phyloP scores from a whole-genome alignment of 1,139 yeast species.

The Meyerozyma sp. region DNA sequence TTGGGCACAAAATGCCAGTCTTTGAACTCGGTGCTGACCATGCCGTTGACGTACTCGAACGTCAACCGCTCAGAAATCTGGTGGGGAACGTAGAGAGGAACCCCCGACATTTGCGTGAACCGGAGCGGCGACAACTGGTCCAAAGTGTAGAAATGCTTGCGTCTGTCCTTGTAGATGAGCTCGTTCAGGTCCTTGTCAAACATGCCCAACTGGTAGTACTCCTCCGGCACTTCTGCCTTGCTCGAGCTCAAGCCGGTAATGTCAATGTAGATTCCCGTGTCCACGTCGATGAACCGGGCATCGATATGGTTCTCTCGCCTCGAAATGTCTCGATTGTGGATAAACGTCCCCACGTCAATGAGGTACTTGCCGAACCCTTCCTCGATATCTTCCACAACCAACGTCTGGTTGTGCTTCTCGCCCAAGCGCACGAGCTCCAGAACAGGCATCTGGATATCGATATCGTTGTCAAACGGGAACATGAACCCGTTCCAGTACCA shows the following conservation, averaged over 20 bases:
- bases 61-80: conserved; percentile 17
- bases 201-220: conserved; percentile 7
- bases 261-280: conserved; percentile 17
- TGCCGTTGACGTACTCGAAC: conserved; percentile 22
- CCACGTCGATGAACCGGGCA: conserved; percentile 17
- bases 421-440: conserved; percentile 13
- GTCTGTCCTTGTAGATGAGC: conserved; percentile 16
- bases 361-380: conserved; percentile 11
- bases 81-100: conserved; percentile 23
- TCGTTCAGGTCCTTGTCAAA: conserved; percentile 8
- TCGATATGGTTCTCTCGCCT: conserved; percentile 16
- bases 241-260: conserved; percentile 12
- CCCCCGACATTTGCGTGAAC: conserved; percentile 21
- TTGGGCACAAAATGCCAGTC: conserved; percentile 26
- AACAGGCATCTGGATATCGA: conserved; percentile 19
- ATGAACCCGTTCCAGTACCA: conserved; percentile 19
- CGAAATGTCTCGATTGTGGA: conserved; percentile 11
- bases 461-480: conserved; percentile 19
- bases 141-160: conserved; percentile 18
- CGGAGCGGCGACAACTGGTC: conserved; percentile 19
- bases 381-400: conserved; percentile 13
- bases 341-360: conserved; percentile 13
- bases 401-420: conserved; percentile 12
- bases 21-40: neutral
- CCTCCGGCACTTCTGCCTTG: conserved; percentile 8